These are phyloP conservation scores for Tolypocladium cylindrosporum DNA, from an alignment of 2,329 filamentous ascomycete species.

Conservation along the genomic window DNA sequence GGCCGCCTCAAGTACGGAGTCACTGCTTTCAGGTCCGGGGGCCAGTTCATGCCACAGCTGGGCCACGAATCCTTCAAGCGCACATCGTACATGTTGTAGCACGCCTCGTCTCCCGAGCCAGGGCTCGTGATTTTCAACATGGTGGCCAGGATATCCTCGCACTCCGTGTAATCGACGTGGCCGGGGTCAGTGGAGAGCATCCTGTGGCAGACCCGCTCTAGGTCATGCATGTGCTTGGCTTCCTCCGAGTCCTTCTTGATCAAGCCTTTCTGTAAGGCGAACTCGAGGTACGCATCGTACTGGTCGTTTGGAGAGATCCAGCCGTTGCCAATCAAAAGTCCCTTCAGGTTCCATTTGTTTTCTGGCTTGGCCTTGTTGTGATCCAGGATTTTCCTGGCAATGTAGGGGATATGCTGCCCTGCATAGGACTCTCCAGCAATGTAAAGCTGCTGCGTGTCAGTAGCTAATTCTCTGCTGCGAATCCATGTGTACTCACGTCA, in stretches of 20 bases:
- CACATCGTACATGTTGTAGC: slow-evolving; percentile 96
- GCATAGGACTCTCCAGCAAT: slow-evolving; percentile 94
- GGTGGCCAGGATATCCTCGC: slow-evolving; percentile 66
- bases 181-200: slow-evolving; percentile 36
- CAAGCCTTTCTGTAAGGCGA: slow-evolving; percentile 66
- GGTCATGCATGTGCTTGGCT: slow-evolving; percentile 55
- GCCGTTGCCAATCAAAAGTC: slow-evolving; percentile 89
- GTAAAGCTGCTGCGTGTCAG: slow-evolving; percentile 56
- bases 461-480: background rate
- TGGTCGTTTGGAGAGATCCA: slow-evolving; percentile 92
- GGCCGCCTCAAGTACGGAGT: slow-evolving; percentile 73
- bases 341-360: slow-evolving; percentile 63
- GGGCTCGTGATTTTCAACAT: slow-evolving; percentile 58
- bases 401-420: slow-evolving; percentile 94
- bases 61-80: slow-evolving; percentile 71
- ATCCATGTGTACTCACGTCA: slow-evolving; percentile 58
- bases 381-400: slow-evolving; percentile 80
- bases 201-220: slow-evolving; percentile 60
- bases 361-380: slow-evolving; percentile 55
- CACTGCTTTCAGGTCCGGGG: slow-evolving; percentile 68
- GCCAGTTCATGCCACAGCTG: slow-evolving; percentile 96
- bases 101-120: slow-evolving; percentile 45
- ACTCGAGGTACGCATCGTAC: slow-evolving; percentile 79
- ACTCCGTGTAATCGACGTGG: slow-evolving; percentile 56
- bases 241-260: slow-evolving; percentile 55